Evolutionary conservation across 345 rosid genomes (phyloP).

Genomic region (Gossypium australe): DNA sequence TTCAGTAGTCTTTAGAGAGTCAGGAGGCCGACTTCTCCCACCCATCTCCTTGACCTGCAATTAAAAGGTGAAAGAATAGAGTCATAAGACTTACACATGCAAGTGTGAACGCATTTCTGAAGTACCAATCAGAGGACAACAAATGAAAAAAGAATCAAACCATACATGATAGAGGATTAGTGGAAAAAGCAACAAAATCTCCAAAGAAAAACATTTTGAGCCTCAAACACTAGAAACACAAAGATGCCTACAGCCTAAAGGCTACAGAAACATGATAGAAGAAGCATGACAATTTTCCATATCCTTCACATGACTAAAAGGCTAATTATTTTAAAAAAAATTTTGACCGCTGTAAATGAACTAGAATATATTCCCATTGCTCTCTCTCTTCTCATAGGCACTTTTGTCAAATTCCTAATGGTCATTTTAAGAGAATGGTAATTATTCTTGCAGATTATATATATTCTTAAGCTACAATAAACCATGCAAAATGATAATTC

Average conservation of each 20-base stretch:
- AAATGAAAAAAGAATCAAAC: neutral
- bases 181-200: neutral
- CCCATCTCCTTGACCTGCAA: constrained; percentile 94
- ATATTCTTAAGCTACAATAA: neutral
- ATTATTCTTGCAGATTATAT: neutral
- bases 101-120: neutral
- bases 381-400: neutral
- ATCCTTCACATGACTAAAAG: neutral
- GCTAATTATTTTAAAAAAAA: neutral
- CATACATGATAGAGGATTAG: neutral
- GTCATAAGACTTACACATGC: neutral
- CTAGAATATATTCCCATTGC: neutral
- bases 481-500: neutral
- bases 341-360: neutral
- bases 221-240: neutral
- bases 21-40: constrained; percentile 62
- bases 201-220: neutral
- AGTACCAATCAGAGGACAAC: neutral
- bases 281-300: neutral
- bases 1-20: constrained; percentile 45
- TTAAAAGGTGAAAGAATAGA: neutral
- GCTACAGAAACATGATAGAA: neutral
- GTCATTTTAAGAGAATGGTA: neutral
- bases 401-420: neutral
- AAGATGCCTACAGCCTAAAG: neutral